Conservation (phyloP, 345 rosid species). For the Ricinus communis region DNA sequence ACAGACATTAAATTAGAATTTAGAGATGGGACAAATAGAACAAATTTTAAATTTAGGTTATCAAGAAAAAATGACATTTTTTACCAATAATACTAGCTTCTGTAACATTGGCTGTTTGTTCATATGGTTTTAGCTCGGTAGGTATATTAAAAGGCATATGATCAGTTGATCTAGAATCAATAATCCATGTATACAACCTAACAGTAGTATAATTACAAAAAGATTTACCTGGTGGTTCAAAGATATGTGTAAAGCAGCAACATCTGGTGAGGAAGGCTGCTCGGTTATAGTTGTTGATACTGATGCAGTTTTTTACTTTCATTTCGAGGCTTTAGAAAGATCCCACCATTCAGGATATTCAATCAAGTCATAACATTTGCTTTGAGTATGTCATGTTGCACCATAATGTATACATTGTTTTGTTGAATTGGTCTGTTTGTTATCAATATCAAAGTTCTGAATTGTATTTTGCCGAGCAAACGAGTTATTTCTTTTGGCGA, state of each 20-base stretch:
- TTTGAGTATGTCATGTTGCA: too few species aligned
- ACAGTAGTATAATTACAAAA: neutral
- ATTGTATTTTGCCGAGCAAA: too few species aligned
- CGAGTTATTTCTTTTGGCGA: neutral
- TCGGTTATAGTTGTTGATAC: too few species aligned
- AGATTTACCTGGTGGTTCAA: too few species aligned
- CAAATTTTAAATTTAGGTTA: too few species aligned
- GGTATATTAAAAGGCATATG: neutral
- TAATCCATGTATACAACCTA: neutral
- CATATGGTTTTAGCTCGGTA: neutral
- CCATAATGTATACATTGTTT: too few species aligned
- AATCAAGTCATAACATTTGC: too few species aligned
- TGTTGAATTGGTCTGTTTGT: neutral
- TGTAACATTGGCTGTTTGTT: neutral
- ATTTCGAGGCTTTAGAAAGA: too few species aligned
- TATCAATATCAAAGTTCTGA: neutral
- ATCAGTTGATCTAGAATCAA: constrained; percentile 8
- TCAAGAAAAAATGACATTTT: neutral
- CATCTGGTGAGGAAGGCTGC: too few species aligned
- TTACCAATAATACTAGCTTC: neutral
- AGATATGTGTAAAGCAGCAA: too few species aligned
- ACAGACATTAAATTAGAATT: neutral
- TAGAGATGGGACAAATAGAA: neutral
- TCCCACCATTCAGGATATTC: too few species aligned
- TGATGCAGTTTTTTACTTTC: too few species aligned